These are phyloP conservation scores for Kurtzmaniella quercitrusa DNA, from an alignment of 1,139 yeast species.

Conservation along the genomic window DNA sequence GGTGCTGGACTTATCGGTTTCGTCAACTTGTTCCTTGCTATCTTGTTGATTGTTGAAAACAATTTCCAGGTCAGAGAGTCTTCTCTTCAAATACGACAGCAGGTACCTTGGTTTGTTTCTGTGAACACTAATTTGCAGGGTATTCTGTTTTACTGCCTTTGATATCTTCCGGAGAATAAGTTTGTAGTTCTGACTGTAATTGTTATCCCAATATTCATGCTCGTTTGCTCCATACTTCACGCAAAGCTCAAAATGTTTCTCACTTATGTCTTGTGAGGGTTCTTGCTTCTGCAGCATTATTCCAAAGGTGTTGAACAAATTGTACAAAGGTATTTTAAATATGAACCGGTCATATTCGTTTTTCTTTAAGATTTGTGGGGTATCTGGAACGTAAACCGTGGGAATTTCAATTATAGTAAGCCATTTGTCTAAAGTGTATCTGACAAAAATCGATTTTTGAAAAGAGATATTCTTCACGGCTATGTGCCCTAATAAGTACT, in stretches of 20 bases:
- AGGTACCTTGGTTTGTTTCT: constrained; percentile 36
- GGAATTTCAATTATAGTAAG: constrained; percentile 64
- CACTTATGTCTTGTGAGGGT: constrained; percentile 3
- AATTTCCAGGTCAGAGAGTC: constrained; percentile 23
- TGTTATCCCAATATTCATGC: constrained; percentile 77
- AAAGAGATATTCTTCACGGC: constrained; percentile 70
- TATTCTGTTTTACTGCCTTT: constrained; percentile 4
- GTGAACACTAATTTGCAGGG: constrained; percentile 16
- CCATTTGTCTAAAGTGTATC: constrained; percentile 75
- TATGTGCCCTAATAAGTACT: constrained; percentile 62
- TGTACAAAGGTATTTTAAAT: constrained; percentile 50
- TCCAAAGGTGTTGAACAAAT: constrained; percentile 29
- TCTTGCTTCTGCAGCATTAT: constrained; percentile 10
- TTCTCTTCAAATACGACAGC: constrained; percentile 32
- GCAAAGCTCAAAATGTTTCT: constrained; percentile 43
- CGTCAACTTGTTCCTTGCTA: not conserved
- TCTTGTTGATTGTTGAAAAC: not conserved
- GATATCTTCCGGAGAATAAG: constrained; percentile 38
- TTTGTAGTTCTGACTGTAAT: constrained; percentile 53
- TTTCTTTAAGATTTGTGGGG: constrained; percentile 47
- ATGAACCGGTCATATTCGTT: constrained; percentile 55
- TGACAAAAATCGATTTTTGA: constrained; percentile 57
- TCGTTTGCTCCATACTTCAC: constrained; percentile 50
- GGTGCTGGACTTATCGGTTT: too few relatives aligned
- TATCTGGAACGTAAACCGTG: constrained; percentile 59